phyloP scores from a whole-genome alignment of 2,329 filamentous ascomycete genomes.

The Diplodia mutila region DNA sequence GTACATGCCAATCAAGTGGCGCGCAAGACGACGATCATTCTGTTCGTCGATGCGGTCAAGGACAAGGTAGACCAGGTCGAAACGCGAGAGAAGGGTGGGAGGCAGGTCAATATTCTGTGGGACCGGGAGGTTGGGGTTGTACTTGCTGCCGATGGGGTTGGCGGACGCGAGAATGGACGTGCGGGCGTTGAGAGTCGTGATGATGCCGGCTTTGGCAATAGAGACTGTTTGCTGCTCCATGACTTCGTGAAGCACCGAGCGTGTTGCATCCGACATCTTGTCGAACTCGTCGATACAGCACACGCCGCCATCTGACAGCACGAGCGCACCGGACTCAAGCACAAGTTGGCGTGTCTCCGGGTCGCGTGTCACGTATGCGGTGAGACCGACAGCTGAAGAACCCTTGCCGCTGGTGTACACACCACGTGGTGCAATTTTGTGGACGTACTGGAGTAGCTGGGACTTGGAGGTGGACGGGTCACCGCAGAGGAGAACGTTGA shows the following conservation, averaged over 20 bases:
- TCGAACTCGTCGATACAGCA: slow-evolving; percentile 82
- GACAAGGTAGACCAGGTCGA: slow-evolving; percentile 95
- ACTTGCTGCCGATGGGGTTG: slow-evolving; percentile 97
- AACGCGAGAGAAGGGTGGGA: slow-evolving; percentile 90
- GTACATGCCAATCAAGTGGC: slow-evolving; percentile 95
- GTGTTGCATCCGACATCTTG: slow-evolving; percentile 76
- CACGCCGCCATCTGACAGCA: slow-evolving; percentile 74
- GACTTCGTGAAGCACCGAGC: slow-evolving; percentile 76
- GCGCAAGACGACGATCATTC: slow-evolving; percentile 82
- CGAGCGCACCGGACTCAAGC: slow-evolving; percentile 73
- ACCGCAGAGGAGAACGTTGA: slow-evolving; percentile 95
- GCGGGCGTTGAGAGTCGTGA: slow-evolving; percentile 88
- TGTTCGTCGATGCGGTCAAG: slow-evolving; percentile 92
- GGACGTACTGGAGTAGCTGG: slow-evolving; percentile 89
- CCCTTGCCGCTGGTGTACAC: slow-evolving; percentile 78
- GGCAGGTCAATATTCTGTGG: slow-evolving; percentile 98
- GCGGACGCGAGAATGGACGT: slow-evolving; percentile 96
- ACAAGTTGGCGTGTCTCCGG: slow-evolving; percentile 74
- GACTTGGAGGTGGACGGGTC: slow-evolving; percentile 97
- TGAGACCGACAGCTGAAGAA: slow-evolving; percentile 75
- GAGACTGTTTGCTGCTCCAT: slow-evolving; percentile 83
- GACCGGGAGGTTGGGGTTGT: slow-evolving; percentile 93
- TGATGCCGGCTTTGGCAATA: slow-evolving; percentile 77
- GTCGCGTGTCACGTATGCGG: slow-evolving; percentile 76
- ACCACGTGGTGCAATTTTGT: slow-evolving; percentile 93